These are phyloP conservation scores for Bretschneidera sinensis DNA, from an alignment of 345 rosid genomes.

Conservation along the genomic window DNA sequence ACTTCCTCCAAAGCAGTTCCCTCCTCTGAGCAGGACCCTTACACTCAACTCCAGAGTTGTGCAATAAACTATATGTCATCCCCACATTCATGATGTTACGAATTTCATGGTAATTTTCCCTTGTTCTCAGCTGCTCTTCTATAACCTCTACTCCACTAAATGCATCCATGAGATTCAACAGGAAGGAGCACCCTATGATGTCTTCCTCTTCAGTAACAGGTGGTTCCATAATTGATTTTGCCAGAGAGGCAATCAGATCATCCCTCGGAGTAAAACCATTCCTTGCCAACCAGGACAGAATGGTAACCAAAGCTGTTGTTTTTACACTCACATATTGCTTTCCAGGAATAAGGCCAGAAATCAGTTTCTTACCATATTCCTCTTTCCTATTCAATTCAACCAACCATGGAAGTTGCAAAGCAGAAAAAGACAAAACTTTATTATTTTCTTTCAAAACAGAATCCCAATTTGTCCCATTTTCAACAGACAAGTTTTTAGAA, in stretches of 20 bases:
- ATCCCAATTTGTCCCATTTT: constrained; percentile 50
- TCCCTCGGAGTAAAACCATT: constrained; percentile 90
- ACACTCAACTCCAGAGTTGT: constrained; percentile 78
- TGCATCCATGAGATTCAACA: constrained; percentile 87
- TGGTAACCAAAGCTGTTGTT: constrained; percentile 55
- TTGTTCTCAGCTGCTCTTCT: constrained; percentile 78
- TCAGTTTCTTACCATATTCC: constrained; percentile 38
- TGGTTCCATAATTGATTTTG: constrained; percentile 76
- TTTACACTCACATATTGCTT: constrained; percentile 57
- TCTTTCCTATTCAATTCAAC: constrained; percentile 58
- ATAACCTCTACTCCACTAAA: constrained; percentile 83
- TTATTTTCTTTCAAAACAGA: constrained; percentile 60
- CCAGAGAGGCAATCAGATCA: constrained; percentile 62
- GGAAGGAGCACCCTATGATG: constrained; percentile 73
- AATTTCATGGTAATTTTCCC: constrained; percentile 75
- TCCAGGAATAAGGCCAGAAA: constrained; percentile 48
- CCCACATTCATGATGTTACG: constrained; percentile 92
- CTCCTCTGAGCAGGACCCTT: constrained; percentile 64
- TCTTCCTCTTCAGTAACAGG: constrained; percentile 88
- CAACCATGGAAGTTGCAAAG: constrained; percentile 85
- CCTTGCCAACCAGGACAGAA: constrained; percentile 82
- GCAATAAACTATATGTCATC: constrained; percentile 77
- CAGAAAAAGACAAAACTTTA: constrained; percentile 67
- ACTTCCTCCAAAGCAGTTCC: constrained; percentile 60
- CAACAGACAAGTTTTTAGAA: constrained; percentile 57